Base-by-base conservation (phyloP, 805 yeast species). In the Lachancea mirantina region DNA sequence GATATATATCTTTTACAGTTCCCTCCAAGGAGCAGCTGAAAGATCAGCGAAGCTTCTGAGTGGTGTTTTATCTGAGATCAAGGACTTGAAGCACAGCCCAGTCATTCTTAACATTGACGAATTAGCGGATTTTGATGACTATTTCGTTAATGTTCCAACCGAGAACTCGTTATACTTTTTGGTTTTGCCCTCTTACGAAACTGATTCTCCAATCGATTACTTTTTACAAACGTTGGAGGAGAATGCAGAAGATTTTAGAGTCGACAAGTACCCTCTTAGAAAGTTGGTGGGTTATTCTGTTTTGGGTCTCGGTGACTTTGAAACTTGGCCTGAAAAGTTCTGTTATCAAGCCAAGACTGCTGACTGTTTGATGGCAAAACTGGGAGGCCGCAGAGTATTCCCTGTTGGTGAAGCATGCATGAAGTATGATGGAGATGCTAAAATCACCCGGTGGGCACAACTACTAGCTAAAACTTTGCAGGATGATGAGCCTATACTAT, bases 201-300 rank as follows among this genome's bases (percentile, higher is more conserved):
- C 88, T 0, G 96, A 87, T 55, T 83, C 94, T 1, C 96, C 96
- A 9, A 68, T 88, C 19, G 96, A 87, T 56, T 88, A 76, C 51
- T 84, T 85, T 55, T 62, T 87, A 36, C 94, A 84, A 47, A 76
- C 83, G 26, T 64, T 87, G 43, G 68, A 74, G 41, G 96, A 87
- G 35, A 84, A 94, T 2, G 74, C 74, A 40, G 78, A 79, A 40
- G 96, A 87, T 55, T 84, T 84, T 62, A 68, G 96, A 44, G 72
- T 87, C 20, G 95, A 85, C 50, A 83, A 83, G 40, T 77, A 74
- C 43, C 95, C 96, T 3, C 62, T 87, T 46, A 63, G 72, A 19
- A 59, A 67, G 23, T 55, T 88, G 13, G 66, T 77, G 4, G 96
- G 96, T 0, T 88, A 80, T 50, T 71, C 94, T 1, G 94, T 88